Conservation (phyloP, 441 rosid genomes). For the Gossypium davidsonii region DNA sequence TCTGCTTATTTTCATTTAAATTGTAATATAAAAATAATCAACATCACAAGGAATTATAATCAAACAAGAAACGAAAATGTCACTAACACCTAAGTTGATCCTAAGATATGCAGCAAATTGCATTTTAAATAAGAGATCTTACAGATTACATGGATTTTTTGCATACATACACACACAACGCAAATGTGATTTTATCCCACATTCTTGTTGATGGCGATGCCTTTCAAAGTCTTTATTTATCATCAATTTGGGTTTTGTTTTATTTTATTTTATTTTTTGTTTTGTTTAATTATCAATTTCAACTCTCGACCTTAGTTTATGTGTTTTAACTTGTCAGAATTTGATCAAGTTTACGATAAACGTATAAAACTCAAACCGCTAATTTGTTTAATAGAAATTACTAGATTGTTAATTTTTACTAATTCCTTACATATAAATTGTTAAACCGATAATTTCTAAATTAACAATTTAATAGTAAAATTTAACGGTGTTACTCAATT, state of each 20-base stretch:
- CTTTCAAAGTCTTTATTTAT: conserved; percentile 2
- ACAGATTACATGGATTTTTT: conserved; percentile 8
- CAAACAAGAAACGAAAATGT: not conserved
- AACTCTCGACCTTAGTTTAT: not conserved
- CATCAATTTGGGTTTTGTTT: not conserved
- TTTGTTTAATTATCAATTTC: not conserved
- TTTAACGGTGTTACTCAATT: too few relatives aligned
- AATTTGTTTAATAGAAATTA: too few relatives aligned
- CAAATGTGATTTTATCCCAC: not conserved
- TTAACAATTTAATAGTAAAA: too few relatives aligned
- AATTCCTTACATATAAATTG: too few relatives aligned
- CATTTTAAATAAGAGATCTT: conserved; percentile 12
- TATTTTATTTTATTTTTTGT: too few relatives aligned
- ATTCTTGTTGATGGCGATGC: conserved; percentile 21
- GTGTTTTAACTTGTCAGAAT: too few relatives aligned
- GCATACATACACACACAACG: not conserved
- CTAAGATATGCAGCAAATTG: conserved; percentile 10
- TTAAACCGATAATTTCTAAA: too few relatives aligned
- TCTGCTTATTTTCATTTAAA: not conserved
- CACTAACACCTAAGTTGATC: not conserved
- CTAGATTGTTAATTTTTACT: too few relatives aligned
- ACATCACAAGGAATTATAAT: not conserved
- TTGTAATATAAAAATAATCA: not conserved
- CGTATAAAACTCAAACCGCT: too few relatives aligned
- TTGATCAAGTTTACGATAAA: too few relatives aligned